Conservation (phyloP, 352 stramenopile species). For the Phytophthora megakarya region DNA sequence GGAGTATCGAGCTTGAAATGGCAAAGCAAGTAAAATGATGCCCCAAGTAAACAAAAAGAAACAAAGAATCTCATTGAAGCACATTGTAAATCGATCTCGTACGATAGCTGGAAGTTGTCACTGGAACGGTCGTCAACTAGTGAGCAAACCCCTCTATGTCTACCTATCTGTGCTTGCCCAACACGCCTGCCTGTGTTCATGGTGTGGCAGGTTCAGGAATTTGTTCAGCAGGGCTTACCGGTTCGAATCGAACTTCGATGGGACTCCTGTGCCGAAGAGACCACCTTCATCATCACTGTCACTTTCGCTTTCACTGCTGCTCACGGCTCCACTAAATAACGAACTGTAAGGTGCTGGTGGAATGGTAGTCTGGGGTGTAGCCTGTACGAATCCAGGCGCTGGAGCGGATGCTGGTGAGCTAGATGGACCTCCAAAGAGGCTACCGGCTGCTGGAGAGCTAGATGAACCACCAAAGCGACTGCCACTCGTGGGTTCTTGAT, state of each 20-base stretch:
- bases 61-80: slow-evolving; percentile 28
- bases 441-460: slow-evolving; percentile 17
- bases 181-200: slow-evolving; percentile 17
- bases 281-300: slow-evolving; percentile 82
- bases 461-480: slow-evolving; percentile 42
- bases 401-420: slow-evolving; percentile 20
- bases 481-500: slow-evolving; percentile 17
- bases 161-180: slow-evolving; percentile 24
- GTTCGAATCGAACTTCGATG: too few species aligned
- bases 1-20: slow-evolving; percentile 28
- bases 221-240: slow-evolving; percentile 44
- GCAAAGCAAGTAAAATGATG: slow-evolving; percentile 32
- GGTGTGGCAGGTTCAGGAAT: slow-evolving; percentile 13
- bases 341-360: slow-evolving; percentile 53
- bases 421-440: slow-evolving; percentile 41
- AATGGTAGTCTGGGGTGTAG: slow-evolving; percentile 26
- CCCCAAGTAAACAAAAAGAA: slow-evolving; percentile 24
- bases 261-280: slow-evolving; percentile 80
- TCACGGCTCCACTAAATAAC: slow-evolving; percentile 64
- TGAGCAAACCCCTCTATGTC: slow-evolving; percentile 27
- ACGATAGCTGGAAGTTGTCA: slow-evolving; percentile 22
- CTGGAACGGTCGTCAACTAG: slow-evolving; percentile 26
- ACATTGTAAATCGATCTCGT: slow-evolving; percentile 21
- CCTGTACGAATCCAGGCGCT: slow-evolving; percentile 35
- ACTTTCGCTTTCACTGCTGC: slow-evolving; percentile 62